A percentile compares a stretch with the other conserved stretches of the same genome.
Conservation (phyloP, 2,329 filamentous ascomycete species). For the Whalleya microplaca region DNA sequence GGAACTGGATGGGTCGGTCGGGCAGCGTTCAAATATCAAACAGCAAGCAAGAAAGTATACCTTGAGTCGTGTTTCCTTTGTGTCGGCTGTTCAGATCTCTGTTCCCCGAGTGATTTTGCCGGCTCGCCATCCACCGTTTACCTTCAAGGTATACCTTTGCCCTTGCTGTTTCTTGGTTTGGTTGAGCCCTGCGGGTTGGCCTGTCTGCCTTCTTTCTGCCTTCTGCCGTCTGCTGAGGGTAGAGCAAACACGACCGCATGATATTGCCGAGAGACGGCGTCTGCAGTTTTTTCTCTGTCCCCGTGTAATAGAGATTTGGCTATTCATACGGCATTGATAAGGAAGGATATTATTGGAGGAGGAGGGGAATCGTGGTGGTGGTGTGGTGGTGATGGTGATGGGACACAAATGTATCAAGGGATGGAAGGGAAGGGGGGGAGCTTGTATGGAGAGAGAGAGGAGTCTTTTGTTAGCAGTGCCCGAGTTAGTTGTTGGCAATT, state of each 20-base stretch:
- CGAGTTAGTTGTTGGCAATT: too few species aligned
- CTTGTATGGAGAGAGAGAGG: slow-evolving; percentile 2
- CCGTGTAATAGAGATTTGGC: slow-evolving; percentile 28
- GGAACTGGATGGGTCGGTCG: slow-evolving; percentile 11
- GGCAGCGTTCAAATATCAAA: slow-evolving; percentile 6
- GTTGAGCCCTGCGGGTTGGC: slow-evolving; percentile 13
- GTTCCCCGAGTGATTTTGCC: background rate
- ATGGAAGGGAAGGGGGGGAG: background rate
- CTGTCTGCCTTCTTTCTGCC: slow-evolving; percentile 20
- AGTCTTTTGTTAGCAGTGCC: too few species aligned
- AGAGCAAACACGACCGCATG: slow-evolving; percentile 13
- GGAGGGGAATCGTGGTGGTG: slow-evolving; percentile 1
- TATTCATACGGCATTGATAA: slow-evolving; percentile 18
- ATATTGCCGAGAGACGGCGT: slow-evolving; percentile 21
- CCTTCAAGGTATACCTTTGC: slow-evolving; percentile 8
- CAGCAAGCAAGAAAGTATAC: slow-evolving; percentile 5
- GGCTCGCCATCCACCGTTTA: slow-evolving; percentile 1
- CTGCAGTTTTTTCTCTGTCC: slow-evolving; percentile 8
- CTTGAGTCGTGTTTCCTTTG: background rate
- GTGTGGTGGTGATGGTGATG: too few species aligned
- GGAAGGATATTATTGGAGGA: slow-evolving; percentile 21
- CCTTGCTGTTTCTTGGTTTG: slow-evolving; percentile 15
- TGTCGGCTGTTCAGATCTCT: background rate
- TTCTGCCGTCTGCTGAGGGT: slow-evolving; percentile 19
- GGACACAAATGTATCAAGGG: too few species aligned